Evolutionary conservation across 1,284 basidiomycete genomes (phyloP), one percentile per base, ranked within the genome.

Genomic region (Entoloma clypeatum): DNA sequence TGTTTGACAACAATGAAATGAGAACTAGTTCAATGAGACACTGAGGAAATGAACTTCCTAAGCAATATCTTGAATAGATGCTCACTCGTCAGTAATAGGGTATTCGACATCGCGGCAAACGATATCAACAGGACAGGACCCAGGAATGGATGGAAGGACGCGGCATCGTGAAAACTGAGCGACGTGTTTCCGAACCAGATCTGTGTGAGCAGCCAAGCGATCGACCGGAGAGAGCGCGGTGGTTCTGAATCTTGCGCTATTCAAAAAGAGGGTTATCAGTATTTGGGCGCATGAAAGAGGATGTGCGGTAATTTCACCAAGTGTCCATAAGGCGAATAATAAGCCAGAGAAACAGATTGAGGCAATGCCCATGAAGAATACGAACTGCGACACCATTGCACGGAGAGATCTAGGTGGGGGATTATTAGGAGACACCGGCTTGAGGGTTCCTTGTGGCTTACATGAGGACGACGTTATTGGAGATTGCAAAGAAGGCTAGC

Each of bases 121-220:
- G 74, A 67, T 8, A 82, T 86, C 77, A 95, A 89, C 37, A 95
- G 68, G 39, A 92, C 79, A 0, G 92, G 91, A 1, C 92, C 92
- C 47, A 88, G 83, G 4, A 89, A 47, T 2, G 86, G 86, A 58
- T 94, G 90, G 62, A 93, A 93, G 43, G 79, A 85, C 39, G 73
- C 69, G 8, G 83, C 86, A 42, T 74, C 77, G 16, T 54, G 68
- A 54, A 86, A 88, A 48, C 80, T 84, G 14, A 89, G 66, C 53
- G 74, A 85, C 1, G 80, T 85, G 54, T 85, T 87, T 1, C 86
- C 90, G 49, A 88, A 87, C 86, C 86, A 90, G 30, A 92, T 89
- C 48, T 88, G 79, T 1, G 84, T 72, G 78, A 87, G 82, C 9
- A 87, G 59, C 86, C 86, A 92, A 1, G 82, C 77, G 42, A 92